Evolutionary conservation across 2,329 filamentous ascomycete genomes (phyloP), one percentile per base, ranked within the genome.

Genomic region (Coleophoma cylindrospora): DNA sequence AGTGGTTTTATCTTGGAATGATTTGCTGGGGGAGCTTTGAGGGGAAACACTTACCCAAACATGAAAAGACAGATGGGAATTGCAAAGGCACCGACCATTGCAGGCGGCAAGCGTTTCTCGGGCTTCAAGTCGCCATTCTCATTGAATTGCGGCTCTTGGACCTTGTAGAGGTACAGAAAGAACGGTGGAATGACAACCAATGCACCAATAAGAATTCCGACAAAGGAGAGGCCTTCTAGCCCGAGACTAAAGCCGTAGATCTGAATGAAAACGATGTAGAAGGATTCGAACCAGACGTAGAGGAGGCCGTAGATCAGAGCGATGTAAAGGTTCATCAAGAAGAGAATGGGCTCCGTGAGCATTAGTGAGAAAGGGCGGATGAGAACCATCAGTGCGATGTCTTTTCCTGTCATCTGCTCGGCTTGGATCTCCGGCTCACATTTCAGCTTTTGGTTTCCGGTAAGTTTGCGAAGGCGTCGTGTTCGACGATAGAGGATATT

Each of bases 241-340:
- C 80, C 80, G 2, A 79, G 65, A 53, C 73, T 77, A 74, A 87
- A 84, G 59, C 67, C 63, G 64, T 87, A 86, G 57, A 77, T 69
- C 27, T 71, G 72, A 3, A 72, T 70, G 63, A 83, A 87, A 50
- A 86, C 80, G 14, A 84, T 70, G 8, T 52, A 48, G 64, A 86
- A 86, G 13, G 76, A 77, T 60, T 86, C 82, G 60, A 86, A 86
- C 69, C 76, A 86, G 45, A 74, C 74, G 59, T 80, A 81, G 66
- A 80, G 79, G 59, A 80, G 79, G 45, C 72, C 79, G 64, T 84
- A 86, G 56, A 80, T 75, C 54, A 86, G 74, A 45, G 74, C 75
- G 6, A 76, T 79, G 66, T 86, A 86, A 36, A 83, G 54, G 58
- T 83, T 79, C 1, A 81, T 73, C 58, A 84, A 80, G 54, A 83